Base-by-base conservation (phyloP, 768 basidiomycete genomes). In the Collybiopsis confluens region DNA sequence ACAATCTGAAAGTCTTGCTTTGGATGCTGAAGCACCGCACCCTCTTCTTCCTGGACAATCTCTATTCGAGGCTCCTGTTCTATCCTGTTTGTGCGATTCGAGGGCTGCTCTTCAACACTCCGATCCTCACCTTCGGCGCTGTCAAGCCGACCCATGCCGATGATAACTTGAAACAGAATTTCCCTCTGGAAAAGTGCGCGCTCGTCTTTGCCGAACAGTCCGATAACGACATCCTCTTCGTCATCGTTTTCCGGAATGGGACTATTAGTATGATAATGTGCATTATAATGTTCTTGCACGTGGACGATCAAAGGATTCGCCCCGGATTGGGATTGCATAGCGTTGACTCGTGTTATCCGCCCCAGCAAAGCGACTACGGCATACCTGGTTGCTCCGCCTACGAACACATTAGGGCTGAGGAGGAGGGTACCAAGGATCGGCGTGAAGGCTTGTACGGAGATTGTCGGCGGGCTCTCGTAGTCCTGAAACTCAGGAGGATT, bases 401-500 rank as follows among this genome's bases (percentile, higher is more conserved):
- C 85, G 45, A 78, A 70, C 45, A 79, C 75, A 61, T 90, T 92
- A 24, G 86, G 78, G 64, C 86, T 92, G 42, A 98, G 82, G 13
- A 98, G 78, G 26, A 98, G 74, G 0, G 90, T 89, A 40, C 91
- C 94, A 27, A 98, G 78, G 45, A 97, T 86, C 11, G 92, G 91
- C 2, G 93, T 97, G 68, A 98, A 98, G 4, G 88, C 82, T 61
- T 90, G 86, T 2, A 91, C 89, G 36, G 86, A 81, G 42, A 98
- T 83, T 43, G 71, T 61, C 69, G 79, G 69, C 65, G 3, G 67
- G 61, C 11, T 70, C 65, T 5, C 70, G 64, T 15, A 71, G 69
- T 47, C 45, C 21, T 37, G 60, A 21, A 49, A 55, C 21, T 36
- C 28, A 37, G 40, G 37, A 48, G 33, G 56, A 40, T 52, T 30